Conservation (phyloP, 2,329 filamentous ascomycete genomes). For the Aciculosporium take region DNA sequence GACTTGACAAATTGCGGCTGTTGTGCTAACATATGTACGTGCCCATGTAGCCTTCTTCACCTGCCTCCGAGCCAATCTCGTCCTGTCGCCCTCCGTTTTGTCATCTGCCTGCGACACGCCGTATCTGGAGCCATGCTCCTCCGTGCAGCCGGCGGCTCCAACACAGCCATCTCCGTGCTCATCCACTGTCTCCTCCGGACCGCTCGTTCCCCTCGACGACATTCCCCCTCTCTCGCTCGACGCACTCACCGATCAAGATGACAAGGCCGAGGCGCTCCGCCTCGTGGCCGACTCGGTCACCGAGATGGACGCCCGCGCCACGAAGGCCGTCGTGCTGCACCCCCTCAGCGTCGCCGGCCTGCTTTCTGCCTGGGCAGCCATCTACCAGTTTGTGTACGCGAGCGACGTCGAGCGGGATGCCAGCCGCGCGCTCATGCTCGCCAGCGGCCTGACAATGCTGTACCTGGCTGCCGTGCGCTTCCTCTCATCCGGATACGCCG, state of each 20-base stretch:
- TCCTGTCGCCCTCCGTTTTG: slow-evolving; percentile 46
- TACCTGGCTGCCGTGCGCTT: slow-evolving; percentile 48
- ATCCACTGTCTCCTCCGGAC: slow-evolving; percentile 33
- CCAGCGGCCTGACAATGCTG: slow-evolving; percentile 47
- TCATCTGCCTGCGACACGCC: slow-evolving; percentile 53
- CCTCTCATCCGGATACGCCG: slow-evolving; percentile 46
- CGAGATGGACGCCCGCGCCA: slow-evolving; percentile 61
- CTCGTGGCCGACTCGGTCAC: slow-evolving; percentile 71
- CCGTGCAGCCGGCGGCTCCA: slow-evolving; percentile 21
- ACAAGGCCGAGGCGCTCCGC: slow-evolving; percentile 53
- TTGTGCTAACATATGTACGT: too few relatives aligned
- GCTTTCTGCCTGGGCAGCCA: slow-evolving; percentile 25
- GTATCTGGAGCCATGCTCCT: slow-evolving; percentile 37
- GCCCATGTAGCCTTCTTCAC: slow-evolving; percentile 84
- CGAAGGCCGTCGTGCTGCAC: slow-evolving; percentile 49
- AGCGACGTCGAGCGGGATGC: slow-evolving; percentile 29
- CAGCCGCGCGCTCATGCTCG: slow-evolving; percentile 41
- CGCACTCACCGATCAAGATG: slow-evolving; percentile 35
- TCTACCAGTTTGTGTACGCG: slow-evolving; percentile 34
- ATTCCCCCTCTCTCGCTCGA: slow-evolving; percentile 52
- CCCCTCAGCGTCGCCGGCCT: slow-evolving; percentile 38
- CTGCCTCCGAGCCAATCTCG: slow-evolving; percentile 67
- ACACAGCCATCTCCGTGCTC: slow-evolving; percentile 35
- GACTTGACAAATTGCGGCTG: background rate
- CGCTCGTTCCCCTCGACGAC: slow-evolving; percentile 26